phyloP scores from a whole-genome alignment of 2,329 filamentous ascomycete genomes.

The Hypoxylon sp. region DNA sequence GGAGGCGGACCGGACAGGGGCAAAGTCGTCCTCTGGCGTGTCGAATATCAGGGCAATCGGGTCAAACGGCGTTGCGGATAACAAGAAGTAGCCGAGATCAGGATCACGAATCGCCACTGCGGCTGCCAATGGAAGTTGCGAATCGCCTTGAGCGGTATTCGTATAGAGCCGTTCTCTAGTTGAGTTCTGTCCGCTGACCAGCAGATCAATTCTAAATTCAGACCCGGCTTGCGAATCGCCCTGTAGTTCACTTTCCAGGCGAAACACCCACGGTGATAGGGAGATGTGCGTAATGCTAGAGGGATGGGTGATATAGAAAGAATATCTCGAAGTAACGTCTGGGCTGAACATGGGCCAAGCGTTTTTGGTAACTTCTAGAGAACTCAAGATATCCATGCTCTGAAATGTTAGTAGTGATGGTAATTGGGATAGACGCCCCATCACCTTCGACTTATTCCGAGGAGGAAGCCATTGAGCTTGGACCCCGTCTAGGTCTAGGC shows the following conservation, averaged over 20 bases:
- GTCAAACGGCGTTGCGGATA: slow-evolving; percentile 71
- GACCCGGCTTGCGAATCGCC: slow-evolving; percentile 70
- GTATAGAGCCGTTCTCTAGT: slow-evolving; percentile 71
- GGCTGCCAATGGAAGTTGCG: slow-evolving; percentile 66
- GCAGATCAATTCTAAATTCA: slow-evolving; percentile 72
- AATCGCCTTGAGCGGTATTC: slow-evolving; percentile 62
- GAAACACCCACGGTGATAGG: slow-evolving; percentile 74
- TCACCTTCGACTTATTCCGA: slow-evolving; percentile 64
- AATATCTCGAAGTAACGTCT: slow-evolving; percentile 74
- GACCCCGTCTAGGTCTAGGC: slow-evolving; percentile 72
- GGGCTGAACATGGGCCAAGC: slow-evolving; percentile 75
- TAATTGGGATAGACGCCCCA: slow-evolving; percentile 58
- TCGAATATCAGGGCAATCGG: slow-evolving; percentile 73
- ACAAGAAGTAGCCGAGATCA: slow-evolving; percentile 74
- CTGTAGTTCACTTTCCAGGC: slow-evolving; percentile 72
- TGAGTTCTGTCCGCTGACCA: slow-evolving; percentile 71
- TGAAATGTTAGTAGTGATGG: slow-evolving; percentile 73
- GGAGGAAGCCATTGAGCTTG: slow-evolving; percentile 77
- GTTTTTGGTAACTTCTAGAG: slow-evolving; percentile 68
- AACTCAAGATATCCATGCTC: slow-evolving; percentile 71
- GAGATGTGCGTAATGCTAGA: slow-evolving; percentile 73
- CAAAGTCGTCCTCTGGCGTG: slow-evolving; percentile 66
- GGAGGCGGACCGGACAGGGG: slow-evolving; percentile 61
- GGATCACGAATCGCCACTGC: slow-evolving; percentile 70
- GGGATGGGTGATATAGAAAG: slow-evolving; percentile 73